Evolutionary conservation across 225 moss, liverwort and hornwort genomes (phyloP).

Genomic region (Sphagnum tenellum): DNA sequence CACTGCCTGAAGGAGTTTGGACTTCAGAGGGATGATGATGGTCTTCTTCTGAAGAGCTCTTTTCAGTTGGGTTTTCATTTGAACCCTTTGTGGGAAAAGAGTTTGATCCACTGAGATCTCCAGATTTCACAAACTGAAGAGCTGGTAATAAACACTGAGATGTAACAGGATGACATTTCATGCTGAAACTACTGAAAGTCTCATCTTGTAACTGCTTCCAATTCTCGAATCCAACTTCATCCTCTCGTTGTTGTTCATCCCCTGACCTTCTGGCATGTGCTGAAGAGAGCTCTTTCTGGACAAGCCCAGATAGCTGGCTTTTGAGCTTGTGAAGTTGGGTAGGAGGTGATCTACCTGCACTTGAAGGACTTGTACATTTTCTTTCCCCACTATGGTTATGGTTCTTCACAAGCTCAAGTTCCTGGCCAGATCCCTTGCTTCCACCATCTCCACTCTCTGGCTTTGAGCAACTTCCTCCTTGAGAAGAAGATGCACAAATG

Average conservation of each 20-base stretch:
- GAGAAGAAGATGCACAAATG: conserved; percentile 24
- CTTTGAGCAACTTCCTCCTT: conserved; percentile 18
- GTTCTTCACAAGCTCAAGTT: no score
- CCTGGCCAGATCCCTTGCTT: no score
- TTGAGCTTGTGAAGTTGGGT: no score
- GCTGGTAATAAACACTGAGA: no score
- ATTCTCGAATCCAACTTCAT: conserved; percentile 5
- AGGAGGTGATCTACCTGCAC: no score
- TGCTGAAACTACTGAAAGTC: conserved; percentile 1
- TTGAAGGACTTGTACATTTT: no score
- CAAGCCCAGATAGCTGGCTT: no score
- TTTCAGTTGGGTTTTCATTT: background rate
- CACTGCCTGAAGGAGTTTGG: conserved; percentile 35
- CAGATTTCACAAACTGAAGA: conserved; percentile 13
- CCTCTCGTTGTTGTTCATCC: conserved; percentile 6
- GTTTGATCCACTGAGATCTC: conserved; percentile 44
- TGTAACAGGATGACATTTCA: no score
- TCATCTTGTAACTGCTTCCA: conserved; percentile 22
- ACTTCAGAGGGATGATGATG: conserved; percentile 5
- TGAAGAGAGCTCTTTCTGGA: no score
- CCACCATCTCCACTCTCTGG: no score
- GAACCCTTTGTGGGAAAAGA: conserved; percentile 12
- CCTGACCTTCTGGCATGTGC: background rate
- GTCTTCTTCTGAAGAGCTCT: conserved; percentile 10
- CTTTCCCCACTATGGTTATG: no score